Percentiles rank a stretch among this genome's conserved stretches.
These are phyloP conservation scores for Grosmannia clavigera DNA, from an alignment of 2,329 filamentous ascomycete species.

Conservation along the genomic window DNA sequence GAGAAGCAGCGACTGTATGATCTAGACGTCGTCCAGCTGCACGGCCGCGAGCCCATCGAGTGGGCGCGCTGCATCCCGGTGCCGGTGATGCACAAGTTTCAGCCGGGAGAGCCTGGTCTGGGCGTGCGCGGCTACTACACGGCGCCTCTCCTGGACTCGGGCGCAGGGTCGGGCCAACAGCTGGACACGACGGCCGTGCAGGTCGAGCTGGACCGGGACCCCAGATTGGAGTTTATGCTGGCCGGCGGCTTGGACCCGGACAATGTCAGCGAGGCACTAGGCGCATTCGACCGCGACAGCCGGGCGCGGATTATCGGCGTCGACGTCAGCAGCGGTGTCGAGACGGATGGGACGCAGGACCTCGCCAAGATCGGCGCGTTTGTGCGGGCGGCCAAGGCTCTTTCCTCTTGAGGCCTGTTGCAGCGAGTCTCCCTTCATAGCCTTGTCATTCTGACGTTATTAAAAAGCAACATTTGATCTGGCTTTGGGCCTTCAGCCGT, in stretches of 20 bases:
- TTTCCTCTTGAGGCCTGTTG: constrained; percentile 24
- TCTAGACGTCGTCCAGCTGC: constrained; percentile 84
- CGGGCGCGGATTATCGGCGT: constrained; percentile 49
- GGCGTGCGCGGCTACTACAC: constrained; percentile 69
- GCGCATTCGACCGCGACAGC: constrained; percentile 45
- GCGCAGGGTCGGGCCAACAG: constrained; percentile 67
- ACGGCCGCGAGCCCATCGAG: constrained; percentile 83
- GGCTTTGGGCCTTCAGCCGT: neutral
- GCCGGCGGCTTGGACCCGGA: constrained; percentile 74
- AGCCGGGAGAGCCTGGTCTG: constrained; percentile 60
- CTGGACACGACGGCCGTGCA: constrained; percentile 62
- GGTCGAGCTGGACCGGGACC: constrained; percentile 51
- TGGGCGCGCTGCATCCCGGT: constrained; percentile 86
- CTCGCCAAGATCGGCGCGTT: constrained; percentile 72
- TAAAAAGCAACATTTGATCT: neutral
- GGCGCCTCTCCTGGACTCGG: constrained; percentile 76
- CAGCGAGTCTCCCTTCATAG: neutral
- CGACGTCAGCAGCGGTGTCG: constrained; percentile 90
- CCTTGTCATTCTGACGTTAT: neutral
- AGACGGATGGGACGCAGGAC: constrained; percentile 78
- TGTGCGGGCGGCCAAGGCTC: constrained; percentile 55
- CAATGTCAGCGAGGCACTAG: constrained; percentile 60
- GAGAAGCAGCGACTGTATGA: constrained; percentile 62
- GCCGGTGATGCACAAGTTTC: constrained; percentile 79
- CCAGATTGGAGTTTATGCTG: constrained; percentile 61